These are phyloP conservation scores for Alternaria ventricosa DNA, from an alignment of 2,329 filamentous ascomycete species.

Conservation along the genomic window DNA sequence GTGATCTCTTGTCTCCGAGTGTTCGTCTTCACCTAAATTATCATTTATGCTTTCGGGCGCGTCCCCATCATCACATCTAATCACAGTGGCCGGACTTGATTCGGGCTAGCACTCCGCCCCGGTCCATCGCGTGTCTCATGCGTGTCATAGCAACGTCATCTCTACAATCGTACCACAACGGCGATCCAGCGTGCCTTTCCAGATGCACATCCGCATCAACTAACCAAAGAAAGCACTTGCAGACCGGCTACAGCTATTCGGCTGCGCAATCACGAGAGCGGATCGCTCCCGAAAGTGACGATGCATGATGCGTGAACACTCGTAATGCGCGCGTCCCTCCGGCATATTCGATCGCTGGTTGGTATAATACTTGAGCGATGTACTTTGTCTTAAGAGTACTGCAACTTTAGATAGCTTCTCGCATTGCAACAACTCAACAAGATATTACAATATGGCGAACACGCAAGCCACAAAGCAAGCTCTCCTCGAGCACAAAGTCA, in stretches of 20 bases:
- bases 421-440: background rate
- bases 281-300: background rate
- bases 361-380: background rate
- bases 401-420: background rate
- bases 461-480: conserved; percentile 10
- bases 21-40: background rate
- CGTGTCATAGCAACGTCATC: conserved; percentile 3
- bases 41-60: background rate
- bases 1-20: rapidly evolving
- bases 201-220: background rate
- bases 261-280: background rate
- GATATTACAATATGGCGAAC: conserved; percentile 3
- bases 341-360: background rate
- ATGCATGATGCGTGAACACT: background rate
- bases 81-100: background rate
- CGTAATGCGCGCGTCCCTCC: background rate
- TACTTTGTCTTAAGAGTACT: background rate
- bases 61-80: background rate
- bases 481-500: conserved; percentile 20
- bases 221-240: background rate
- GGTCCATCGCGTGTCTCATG: background rate
- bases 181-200: background rate
- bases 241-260: background rate
- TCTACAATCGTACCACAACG: background rate
- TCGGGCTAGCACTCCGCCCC: background rate